Evolutionary conservation across 2,329 filamentous ascomycete species (phyloP), one percentile per base, ranked within the genome.

Genomic region (Penicillium sp.): DNA sequence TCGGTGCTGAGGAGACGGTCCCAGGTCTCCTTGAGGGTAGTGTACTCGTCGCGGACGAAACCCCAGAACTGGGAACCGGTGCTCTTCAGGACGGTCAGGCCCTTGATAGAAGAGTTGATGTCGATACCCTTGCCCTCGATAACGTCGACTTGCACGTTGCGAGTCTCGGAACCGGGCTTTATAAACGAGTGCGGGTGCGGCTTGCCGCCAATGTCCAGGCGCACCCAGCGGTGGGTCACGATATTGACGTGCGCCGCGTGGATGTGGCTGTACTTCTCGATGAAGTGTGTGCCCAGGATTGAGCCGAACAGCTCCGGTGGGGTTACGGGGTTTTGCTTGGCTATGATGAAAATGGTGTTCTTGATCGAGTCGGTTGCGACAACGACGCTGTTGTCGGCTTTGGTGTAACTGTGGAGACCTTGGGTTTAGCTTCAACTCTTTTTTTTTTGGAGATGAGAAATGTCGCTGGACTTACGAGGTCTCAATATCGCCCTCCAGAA

Each of bases 311-410:
- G 86, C 81, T 99, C 94, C 0, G 94, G 93, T 17, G 94, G 93
- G 67, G 88, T 91, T 68, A 99, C 89, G 35, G 93, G 90, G 80
- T 96, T 83, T 78, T 96, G 89, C 81, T 96, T 97, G 71, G 94
- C 93, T 72, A 91, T 89, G 79, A 99, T 92, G 82, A 94, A 96
- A 73, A 90, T 88, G 68, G 90, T 97, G 79, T 99, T 96, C 82
- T 99, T 99, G 80, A 97, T 96, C 27, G 92, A 93, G 78, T 99
- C 94, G 60, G 94, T 99, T 63, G 94, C 92, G 60, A 99, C 93
- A 58, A 99, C 86, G 64, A 96, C 90, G 69, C 88, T 90, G 83
- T 99, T 99, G 81, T 99, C 93, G 68, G 91, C 93, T 71, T 85
- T 77, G 61, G 93, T 99, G 83, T 96, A 99, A 64, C 91, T 96